Evolutionary conservation across 2,329 filamentous ascomycete species (phyloP).

Genomic region (Trichophyton mentagrophytes): DNA sequence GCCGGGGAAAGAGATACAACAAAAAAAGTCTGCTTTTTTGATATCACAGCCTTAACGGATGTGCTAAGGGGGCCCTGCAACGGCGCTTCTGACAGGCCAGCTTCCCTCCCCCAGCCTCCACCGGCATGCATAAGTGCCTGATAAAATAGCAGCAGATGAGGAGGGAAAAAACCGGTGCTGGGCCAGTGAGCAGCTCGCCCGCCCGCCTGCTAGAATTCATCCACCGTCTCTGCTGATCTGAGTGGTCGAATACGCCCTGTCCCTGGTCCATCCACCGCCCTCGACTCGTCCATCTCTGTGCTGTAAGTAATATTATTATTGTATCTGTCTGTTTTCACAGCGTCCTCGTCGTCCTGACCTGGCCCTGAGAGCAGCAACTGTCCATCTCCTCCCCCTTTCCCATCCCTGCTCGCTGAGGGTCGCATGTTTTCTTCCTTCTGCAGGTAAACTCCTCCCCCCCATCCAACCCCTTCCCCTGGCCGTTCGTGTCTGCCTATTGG

Average conservation of each 20-base stretch:
- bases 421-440: neutral
- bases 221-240: neutral
- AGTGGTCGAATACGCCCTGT: neutral
- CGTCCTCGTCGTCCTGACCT: no score
- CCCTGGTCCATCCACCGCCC: neutral
- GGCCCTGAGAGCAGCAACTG: no score
- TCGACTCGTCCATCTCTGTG: neutral
- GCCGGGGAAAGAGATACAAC: neutral
- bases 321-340: neutral
- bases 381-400: no score
- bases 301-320: neutral
- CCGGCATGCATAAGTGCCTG: conserved; percentile 2
- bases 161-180: neutral
- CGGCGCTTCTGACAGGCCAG: neutral
- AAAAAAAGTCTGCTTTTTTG: neutral
- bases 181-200: conserved; percentile 1
- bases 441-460: neutral
- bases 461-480: neutral
- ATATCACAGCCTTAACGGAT: neutral
- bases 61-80: neutral
- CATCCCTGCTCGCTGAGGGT: no score
- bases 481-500: neutral
- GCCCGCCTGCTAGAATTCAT: neutral
- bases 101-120: neutral
- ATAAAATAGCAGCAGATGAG: neutral